Conservation (phyloP, 129 eudicot species). For the Centaurea solstitialis region DNA sequence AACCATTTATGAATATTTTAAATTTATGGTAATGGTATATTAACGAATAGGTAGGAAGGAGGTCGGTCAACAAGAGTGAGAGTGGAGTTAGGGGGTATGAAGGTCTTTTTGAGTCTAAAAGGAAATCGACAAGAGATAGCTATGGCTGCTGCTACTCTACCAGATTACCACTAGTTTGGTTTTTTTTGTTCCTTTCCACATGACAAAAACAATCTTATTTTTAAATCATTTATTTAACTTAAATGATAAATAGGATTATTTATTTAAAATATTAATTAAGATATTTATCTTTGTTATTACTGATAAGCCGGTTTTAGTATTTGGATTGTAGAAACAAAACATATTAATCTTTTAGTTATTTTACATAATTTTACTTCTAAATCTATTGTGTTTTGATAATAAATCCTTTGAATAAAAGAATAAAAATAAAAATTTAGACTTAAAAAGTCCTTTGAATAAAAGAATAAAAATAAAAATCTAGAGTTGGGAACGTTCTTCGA, state of each 20-base stretch:
- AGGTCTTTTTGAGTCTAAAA: background rate
- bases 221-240: background rate
- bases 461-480: background rate
- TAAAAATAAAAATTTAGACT: no score
- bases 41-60: background rate
- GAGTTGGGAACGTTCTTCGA: background rate
- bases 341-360: no score
- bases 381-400: no score
- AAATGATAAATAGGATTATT: background rate
- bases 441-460: background rate
- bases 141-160: background rate
- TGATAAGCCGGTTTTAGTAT: no score
- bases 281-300: no score
- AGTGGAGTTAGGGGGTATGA: background rate
- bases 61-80: background rate
- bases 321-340: no score
- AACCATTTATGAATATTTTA: background rate
- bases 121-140: background rate
- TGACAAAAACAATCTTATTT: background rate
- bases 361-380: no score
- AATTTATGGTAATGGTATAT: background rate
- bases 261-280: no score
- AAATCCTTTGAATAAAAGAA: background rate
- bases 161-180: background rate
- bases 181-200: background rate